These are phyloP conservation scores for Arachis hypogaea DNA, from an alignment of 306 rosid genomes.

Conservation along the genomic window DNA sequence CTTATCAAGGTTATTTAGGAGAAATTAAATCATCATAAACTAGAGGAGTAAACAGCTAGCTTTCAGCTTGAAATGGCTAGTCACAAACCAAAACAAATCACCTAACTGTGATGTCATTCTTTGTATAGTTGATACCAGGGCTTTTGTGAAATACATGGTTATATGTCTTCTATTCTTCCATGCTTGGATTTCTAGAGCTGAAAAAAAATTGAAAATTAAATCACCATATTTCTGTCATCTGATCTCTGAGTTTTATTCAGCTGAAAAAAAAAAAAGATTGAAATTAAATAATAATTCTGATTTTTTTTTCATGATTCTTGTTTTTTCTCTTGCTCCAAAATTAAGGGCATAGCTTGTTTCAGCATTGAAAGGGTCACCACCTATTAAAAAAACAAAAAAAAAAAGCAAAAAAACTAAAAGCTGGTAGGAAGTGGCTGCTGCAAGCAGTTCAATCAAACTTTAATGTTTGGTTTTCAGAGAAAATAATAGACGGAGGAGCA, in stretches of 20 bases:
- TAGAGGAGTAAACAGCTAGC: neutral
- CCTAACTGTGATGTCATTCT: slow-evolving; percentile 11
- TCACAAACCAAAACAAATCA: slow-evolving; percentile 21
- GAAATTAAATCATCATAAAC: neutral
- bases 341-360: slow-evolving; percentile 30
- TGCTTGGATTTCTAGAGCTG: slow-evolving; percentile 18
- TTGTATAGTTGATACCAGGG: slow-evolving; percentile 20
- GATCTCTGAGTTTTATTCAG: slow-evolving; percentile 22
- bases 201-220: slow-evolving; percentile 22
- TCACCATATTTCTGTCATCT: slow-evolving; percentile 18
- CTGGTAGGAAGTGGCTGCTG: slow-evolving; percentile 34
- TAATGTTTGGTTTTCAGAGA: slow-evolving; percentile 30
- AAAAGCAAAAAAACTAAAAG: slow-evolving; percentile 33
- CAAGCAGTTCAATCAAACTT: slow-evolving; percentile 46
- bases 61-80: slow-evolving; percentile 30
- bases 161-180: slow-evolving; percentile 2
- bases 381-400: slow-evolving; percentile 22
- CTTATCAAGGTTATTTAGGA: neutral
- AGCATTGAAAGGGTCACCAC: slow-evolving; percentile 35
- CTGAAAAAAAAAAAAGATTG: neutral
- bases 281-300: neutral
- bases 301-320: slow-evolving; percentile 30
- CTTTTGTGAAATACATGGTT: slow-evolving; percentile 20
- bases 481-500: slow-evolving; percentile 40
- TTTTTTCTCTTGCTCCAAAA: slow-evolving; percentile 34